phyloP scores from a whole-genome alignment of 139 green algal genomes.

The Haematococcus lacustris region DNA sequence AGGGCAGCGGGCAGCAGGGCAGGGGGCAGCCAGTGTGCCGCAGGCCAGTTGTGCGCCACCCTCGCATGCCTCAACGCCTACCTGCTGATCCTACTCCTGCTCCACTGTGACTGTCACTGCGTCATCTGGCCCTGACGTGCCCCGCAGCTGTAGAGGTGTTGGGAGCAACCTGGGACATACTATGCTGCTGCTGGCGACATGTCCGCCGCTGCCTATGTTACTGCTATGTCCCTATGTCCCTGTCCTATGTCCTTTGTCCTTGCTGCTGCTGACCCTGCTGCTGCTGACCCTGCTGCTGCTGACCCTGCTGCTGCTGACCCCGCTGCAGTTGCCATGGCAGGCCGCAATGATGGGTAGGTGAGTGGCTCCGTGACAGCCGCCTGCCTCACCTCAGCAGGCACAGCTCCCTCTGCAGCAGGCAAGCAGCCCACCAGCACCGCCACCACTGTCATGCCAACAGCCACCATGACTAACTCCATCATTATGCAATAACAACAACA shows the following conservation, averaged over 20 bases:
- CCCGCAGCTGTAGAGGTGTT: not conserved
- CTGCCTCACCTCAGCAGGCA: slow-evolving; percentile 2
- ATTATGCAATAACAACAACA: not conserved
- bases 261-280: not conserved
- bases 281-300: not conserved
- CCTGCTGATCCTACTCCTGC: not conserved
- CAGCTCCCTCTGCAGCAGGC: slow-evolving; percentile 7
- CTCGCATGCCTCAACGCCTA: not conserved
- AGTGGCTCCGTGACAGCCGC: too few relatives aligned
- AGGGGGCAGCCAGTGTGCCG: too few relatives aligned
- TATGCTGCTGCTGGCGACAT: too few relatives aligned
- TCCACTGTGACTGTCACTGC: not conserved
- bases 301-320: not conserved
- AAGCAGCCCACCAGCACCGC: too few relatives aligned
- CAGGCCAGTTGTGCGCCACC: not conserved
- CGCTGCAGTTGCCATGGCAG: too few relatives aligned
- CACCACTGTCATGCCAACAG: too few relatives aligned
- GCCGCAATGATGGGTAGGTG: too few relatives aligned
- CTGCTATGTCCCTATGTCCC: not conserved
- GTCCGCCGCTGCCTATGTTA: not conserved
- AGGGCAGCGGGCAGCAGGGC: not conserved
- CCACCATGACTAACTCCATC: not conserved
- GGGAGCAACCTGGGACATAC: too few relatives aligned
- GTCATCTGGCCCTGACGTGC: not conserved
- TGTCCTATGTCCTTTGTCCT: not conserved